Evolutionary conservation across 305 asterid species (phyloP).

Genomic region (Fraxinus xanthoxyloides): DNA sequence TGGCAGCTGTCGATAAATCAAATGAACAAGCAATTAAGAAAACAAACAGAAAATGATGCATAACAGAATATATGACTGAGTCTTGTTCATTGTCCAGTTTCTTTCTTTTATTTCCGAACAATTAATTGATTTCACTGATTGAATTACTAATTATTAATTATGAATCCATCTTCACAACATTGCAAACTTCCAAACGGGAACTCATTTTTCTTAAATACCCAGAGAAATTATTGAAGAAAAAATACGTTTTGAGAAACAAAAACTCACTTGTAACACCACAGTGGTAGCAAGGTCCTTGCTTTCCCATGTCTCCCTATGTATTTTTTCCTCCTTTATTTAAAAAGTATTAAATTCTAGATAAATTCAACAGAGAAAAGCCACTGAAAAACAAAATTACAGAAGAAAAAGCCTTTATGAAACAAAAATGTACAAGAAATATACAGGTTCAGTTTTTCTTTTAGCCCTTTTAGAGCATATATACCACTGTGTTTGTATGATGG

Average conservation of each 20-base stretch:
- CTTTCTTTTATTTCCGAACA: slow-evolving; percentile 23
- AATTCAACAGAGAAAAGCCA: slow-evolving; percentile 22
- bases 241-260: slow-evolving; percentile 9
- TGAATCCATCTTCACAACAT: slow-evolving; percentile 21
- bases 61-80: slow-evolving; percentile 28
- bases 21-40: slow-evolving; percentile 10
- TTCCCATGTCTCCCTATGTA: slow-evolving; percentile 64
- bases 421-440: slow-evolving; percentile 27
- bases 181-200: background rate
- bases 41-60: slow-evolving; percentile 15
- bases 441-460: slow-evolving; percentile 33
- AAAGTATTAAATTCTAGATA: slow-evolving; percentile 25
- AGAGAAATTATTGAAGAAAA: slow-evolving; percentile 16
- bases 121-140: slow-evolving; percentile 24
- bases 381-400: background rate
- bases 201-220: background rate
- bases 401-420: slow-evolving; percentile 21
- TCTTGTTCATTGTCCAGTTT: slow-evolving; percentile 31
- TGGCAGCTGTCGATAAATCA: background rate
- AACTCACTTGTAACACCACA: slow-evolving; percentile 99
- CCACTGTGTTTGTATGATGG: slow-evolving; percentile 35
- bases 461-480: slow-evolving; percentile 34
- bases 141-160: slow-evolving; percentile 34
- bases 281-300: slow-evolving; percentile 99
- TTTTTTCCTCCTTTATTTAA: slow-evolving; percentile 6